phyloP scores from a whole-genome alignment of 305 asterid genomes.

The Solanum hybrid region DNA sequence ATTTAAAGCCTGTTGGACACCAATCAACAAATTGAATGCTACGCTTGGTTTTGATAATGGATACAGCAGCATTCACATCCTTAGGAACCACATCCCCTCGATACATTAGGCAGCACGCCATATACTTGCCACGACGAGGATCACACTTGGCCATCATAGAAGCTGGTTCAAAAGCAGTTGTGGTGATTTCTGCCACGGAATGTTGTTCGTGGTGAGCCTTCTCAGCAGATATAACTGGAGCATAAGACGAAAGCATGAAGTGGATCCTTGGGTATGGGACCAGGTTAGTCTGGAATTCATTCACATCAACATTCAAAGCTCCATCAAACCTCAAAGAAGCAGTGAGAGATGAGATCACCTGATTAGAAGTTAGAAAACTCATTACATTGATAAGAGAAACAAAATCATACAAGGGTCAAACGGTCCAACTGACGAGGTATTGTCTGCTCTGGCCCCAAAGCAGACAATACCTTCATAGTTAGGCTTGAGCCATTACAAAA shows the following conservation, averaged over 20 bases:
- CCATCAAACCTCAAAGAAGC: conserved; percentile 10
- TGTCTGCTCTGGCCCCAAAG: neutral
- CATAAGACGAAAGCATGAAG: conserved; percentile 13
- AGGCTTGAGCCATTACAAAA: neutral
- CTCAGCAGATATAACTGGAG: conserved; percentile 8
- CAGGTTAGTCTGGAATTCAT: conserved; percentile 8
- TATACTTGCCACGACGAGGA: conserved; percentile 8
- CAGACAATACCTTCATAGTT: neutral
- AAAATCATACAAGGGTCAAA: neutral
- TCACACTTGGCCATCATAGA: conserved; percentile 14
- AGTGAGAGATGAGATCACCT: conserved; percentile 13
- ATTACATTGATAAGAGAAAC: neutral
- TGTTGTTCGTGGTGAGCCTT: conserved; percentile 8
- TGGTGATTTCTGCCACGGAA: conserved; percentile 10
- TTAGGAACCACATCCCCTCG: conserved; percentile 11
- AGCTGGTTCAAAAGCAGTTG: conserved; percentile 7
- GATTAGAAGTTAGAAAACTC: neutral
- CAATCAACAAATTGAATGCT: conserved; percentile 8
- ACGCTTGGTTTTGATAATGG: conserved; percentile 5
- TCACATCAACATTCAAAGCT: conserved; percentile 10
- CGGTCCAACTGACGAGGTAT: neutral
- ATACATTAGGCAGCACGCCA: conserved; percentile 11
- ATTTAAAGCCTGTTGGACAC: conserved; percentile 11
- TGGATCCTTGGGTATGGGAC: conserved; percentile 13
- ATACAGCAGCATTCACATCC: conserved; percentile 5